Conservation (phyloP, 2,329 filamentous ascomycete species). For the Penicillium janthinellum region DNA sequence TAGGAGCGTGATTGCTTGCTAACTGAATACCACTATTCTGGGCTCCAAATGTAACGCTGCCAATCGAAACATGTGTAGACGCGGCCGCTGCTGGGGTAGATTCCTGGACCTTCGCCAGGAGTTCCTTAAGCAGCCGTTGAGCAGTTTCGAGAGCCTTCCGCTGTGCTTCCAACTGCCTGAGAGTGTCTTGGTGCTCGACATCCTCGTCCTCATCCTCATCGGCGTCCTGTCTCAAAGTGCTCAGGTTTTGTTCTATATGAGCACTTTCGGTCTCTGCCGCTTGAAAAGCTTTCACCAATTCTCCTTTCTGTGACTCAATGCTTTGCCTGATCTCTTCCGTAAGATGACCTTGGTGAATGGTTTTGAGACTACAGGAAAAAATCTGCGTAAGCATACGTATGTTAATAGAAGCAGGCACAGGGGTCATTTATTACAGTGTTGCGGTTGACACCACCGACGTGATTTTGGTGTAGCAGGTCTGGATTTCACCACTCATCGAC, state of each 20-base stretch:
- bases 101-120: constrained; percentile 5
- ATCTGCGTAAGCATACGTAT: background rate
- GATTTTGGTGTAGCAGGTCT: constrained; percentile 13
- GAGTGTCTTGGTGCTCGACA: background rate
- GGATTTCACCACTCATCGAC: constrained; percentile 14
- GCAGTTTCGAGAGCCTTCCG: background rate
- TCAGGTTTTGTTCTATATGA: background rate
- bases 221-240: background rate
- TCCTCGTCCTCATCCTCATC: background rate
- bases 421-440: constrained; percentile 12
- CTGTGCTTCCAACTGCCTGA: constrained; percentile 4
- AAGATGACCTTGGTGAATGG: background rate
- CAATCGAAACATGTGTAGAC: background rate
- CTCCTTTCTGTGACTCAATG: background rate
- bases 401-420: background rate
- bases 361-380: constrained; percentile 1
- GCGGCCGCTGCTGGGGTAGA: background rate
- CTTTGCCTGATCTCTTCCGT: background rate
- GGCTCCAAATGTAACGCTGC: background rate
- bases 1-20: background rate
- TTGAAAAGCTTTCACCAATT: constrained; percentile 1
- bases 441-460: constrained; percentile 13
- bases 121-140: constrained; percentile 2
- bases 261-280: background rate
- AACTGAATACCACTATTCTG: background rate